Conservation (phyloP, 1,139 yeast genomes). For the Blastobotrys niveus region DNA sequence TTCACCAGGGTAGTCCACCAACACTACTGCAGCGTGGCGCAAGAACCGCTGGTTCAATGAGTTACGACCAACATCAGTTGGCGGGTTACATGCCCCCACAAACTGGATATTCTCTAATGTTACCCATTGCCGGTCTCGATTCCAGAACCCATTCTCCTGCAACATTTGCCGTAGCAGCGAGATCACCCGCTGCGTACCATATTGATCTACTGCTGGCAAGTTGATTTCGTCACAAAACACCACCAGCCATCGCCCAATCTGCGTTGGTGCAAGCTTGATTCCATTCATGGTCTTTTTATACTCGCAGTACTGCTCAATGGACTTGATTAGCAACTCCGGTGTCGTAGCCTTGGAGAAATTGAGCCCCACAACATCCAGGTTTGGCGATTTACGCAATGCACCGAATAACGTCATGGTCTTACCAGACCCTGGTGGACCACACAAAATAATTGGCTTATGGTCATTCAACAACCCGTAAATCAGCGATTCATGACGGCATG, state of each 20-base stretch:
- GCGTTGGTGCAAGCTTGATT: conserved; percentile 50
- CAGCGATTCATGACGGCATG: conserved; percentile 59
- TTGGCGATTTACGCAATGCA: conserved; percentile 54
- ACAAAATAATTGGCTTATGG: conserved; percentile 60
- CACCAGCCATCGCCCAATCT: conserved; percentile 67
- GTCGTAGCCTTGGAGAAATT: conserved; percentile 83
- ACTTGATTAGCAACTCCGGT: conserved; percentile 54
- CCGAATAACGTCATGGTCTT: conserved; percentile 86
- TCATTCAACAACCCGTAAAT: conserved; percentile 54
- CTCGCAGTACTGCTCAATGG: conserved; percentile 68
- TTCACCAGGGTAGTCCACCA: conserved; percentile 78
- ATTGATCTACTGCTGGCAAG: conserved; percentile 67
- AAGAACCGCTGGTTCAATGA: conserved; percentile 57
- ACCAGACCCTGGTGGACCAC: conserved; percentile 99
- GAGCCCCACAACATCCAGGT: conserved; percentile 57
- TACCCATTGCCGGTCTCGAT: conserved; percentile 60
- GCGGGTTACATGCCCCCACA: conserved; percentile 94
- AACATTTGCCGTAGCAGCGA: conserved; percentile 70
- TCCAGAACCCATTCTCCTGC: conserved; percentile 77
- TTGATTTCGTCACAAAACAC: conserved; percentile 92
- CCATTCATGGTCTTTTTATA: conserved; percentile 54
- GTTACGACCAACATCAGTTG: conserved; percentile 72
- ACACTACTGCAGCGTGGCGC: conserved; percentile 59
- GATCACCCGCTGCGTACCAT: conserved; percentile 73
- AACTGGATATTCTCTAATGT: conserved; percentile 60